These are phyloP conservation scores for Urochloa ruziziensis DNA, from an alignment of 176 grass and related monocot species.

Conservation along the genomic window DNA sequence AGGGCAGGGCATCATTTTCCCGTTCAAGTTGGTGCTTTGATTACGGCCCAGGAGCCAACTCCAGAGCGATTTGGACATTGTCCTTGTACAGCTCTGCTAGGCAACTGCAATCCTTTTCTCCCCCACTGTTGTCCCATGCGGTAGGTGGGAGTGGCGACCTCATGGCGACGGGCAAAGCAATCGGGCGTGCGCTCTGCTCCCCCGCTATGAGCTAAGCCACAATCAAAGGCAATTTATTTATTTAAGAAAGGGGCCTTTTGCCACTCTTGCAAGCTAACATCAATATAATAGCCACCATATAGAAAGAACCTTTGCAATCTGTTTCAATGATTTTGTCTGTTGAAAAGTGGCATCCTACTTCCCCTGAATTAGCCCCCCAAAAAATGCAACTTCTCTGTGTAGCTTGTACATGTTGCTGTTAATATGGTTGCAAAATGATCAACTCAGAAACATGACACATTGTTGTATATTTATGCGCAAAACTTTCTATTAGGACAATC, in stretches of 20 bases:
- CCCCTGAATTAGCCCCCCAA: background rate
- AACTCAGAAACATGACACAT: background rate
- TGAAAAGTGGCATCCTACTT: background rate
- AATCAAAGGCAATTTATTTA: background rate
- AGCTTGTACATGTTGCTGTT: background rate
- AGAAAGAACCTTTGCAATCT: background rate
- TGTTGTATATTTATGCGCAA: background rate
- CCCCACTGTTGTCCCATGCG: constrained; percentile 1
- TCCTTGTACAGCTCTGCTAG: background rate
- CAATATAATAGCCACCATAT: background rate
- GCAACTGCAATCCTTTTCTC: constrained; percentile 7
- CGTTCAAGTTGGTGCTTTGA: constrained; percentile 2
- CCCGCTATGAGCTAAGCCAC: background rate
- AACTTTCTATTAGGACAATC: constrained; percentile 21
- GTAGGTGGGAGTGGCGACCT: constrained; percentile 25
- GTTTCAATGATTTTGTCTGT: background rate
- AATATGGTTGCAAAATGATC: background rate
- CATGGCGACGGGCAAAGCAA: background rate
- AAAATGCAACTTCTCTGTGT: background rate
- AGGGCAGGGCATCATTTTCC: constrained; percentile 1
- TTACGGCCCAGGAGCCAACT: background rate
- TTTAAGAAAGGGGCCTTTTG: background rate
- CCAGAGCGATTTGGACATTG: background rate
- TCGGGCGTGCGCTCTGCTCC: background rate
- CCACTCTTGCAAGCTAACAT: background rate